Percentiles rank a stretch among this genome's conserved stretches.
phyloP scores from a whole-genome alignment of 257 asterid species.

The Solanum clarkiae region DNA sequence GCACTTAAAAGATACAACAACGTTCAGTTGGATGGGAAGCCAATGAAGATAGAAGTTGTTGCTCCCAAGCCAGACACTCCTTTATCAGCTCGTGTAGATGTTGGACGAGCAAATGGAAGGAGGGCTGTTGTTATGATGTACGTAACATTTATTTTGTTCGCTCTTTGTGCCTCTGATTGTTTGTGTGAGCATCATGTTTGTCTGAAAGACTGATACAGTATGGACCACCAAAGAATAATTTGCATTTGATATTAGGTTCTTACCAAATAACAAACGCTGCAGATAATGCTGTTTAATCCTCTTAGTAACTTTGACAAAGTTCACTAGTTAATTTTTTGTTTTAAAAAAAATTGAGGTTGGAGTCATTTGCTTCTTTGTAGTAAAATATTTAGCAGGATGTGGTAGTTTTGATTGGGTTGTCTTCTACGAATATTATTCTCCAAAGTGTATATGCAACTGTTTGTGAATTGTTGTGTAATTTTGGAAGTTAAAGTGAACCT shows the following conservation, averaged over 20 bases:
- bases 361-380: neutral
- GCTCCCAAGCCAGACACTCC: slow-evolving; percentile 32
- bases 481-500: neutral
- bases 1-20: slow-evolving; percentile 59
- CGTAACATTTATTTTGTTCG: neutral
- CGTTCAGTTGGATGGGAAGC: slow-evolving; percentile 69
- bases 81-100: slow-evolving; percentile 44
- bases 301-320: neutral
- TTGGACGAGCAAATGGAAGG: slow-evolving; percentile 46
- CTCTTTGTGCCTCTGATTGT: neutral
- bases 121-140: slow-evolving; percentile 50
- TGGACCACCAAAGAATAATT: neutral
- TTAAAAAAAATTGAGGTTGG: neutral
- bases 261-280: neutral
- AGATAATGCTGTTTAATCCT: neutral
- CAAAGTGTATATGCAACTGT: no score
- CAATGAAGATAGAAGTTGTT: slow-evolving; percentile 61
- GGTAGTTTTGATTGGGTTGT: neutral
- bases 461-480: neutral
- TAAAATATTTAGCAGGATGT: neutral
- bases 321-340: neutral
- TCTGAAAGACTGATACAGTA: neutral
- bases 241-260: neutral
- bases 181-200: neutral
- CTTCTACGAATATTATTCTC: neutral